These are phyloP conservation scores for Sclerotinia sclerotiorum DNA, from an alignment of 2,329 filamentous ascomycete species.

Conservation along the genomic window DNA sequence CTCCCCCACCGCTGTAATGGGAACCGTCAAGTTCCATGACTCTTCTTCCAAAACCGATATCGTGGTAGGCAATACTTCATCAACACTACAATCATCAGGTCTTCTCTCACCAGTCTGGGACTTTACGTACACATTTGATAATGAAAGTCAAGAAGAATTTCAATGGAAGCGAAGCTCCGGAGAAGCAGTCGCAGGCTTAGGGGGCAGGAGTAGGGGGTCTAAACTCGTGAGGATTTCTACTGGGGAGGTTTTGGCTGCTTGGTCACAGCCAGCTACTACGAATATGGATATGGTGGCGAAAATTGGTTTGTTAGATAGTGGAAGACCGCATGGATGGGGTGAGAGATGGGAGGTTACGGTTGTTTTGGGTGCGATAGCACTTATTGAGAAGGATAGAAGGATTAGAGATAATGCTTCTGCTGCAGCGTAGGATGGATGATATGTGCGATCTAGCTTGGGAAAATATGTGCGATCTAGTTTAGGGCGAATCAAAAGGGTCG, in stretches of 20 bases:
- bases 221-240: conserved; percentile 10
- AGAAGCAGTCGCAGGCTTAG: background rate
- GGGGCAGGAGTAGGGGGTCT: background rate
- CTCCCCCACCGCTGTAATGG: background rate
- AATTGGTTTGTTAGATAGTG: conserved; percentile 17
- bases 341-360: conserved; percentile 21
- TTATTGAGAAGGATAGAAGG: conserved; percentile 7
- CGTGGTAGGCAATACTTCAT: background rate
- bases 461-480: background rate
- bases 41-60: conserved; percentile 4
- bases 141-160: conserved; percentile 4
- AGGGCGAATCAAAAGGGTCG: too few relatives aligned
- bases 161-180: conserved; percentile 14
- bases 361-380: conserved; percentile 12
- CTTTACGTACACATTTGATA: conserved; percentile 13
- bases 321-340: conserved; percentile 4
- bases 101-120: background rate
- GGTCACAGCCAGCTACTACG: background rate
- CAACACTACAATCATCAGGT: conserved; percentile 1
- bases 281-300: conserved; percentile 11
- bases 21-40: conserved; percentile 5
- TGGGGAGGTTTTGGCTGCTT: conserved; percentile 13
- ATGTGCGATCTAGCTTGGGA: background rate
- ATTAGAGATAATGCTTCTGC: background rate
- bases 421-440: background rate